Conservation (phyloP, 2,329 filamentous ascomycete genomes). For the Simplicillium sp. region DNA sequence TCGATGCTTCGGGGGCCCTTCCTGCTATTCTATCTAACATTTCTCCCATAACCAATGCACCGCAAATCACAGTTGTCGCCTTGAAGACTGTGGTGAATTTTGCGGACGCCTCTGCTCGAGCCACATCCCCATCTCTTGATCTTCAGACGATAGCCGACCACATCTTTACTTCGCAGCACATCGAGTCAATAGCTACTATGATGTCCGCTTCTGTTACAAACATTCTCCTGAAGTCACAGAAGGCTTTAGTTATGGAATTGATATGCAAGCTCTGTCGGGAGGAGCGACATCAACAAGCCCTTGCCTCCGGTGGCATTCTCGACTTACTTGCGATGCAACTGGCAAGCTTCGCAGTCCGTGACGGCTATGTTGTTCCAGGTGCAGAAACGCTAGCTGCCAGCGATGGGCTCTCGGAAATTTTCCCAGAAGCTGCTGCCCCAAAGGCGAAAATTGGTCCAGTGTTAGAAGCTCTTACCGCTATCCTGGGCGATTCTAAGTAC, state of each 20-base stretch:
- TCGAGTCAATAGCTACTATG: slow-evolving; percentile 56
- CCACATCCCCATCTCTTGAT: slow-evolving; percentile 38
- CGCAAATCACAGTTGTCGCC: slow-evolving; percentile 61
- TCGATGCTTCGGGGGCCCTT: slow-evolving; percentile 60
- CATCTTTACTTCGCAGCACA: slow-evolving; percentile 53
- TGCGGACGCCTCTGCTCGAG: slow-evolving; percentile 51
- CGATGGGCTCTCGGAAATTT: slow-evolving; percentile 43
- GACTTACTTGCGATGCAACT: slow-evolving; percentile 70
- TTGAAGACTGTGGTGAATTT: slow-evolving; percentile 67
- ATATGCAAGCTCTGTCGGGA: slow-evolving; percentile 54
- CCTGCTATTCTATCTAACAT: slow-evolving; percentile 60
- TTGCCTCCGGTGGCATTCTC: slow-evolving; percentile 65
- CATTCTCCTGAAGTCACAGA: slow-evolving; percentile 49
- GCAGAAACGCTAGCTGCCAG: slow-evolving; percentile 45
- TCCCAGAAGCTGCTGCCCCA: slow-evolving; percentile 53
- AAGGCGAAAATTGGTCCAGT: slow-evolving; percentile 56
- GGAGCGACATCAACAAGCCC: slow-evolving; percentile 58
- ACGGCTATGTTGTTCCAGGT: slow-evolving; percentile 59
- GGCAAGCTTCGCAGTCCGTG: slow-evolving; percentile 58
- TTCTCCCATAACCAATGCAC: slow-evolving; percentile 53
- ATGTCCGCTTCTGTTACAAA: slow-evolving; percentile 47
- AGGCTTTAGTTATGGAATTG: slow-evolving; percentile 47
- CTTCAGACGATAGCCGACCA: slow-evolving; percentile 46
- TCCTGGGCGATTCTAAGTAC: slow-evolving; percentile 71
- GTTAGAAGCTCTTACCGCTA: slow-evolving; percentile 65